phyloP scores from a whole-genome alignment of 2,329 filamentous ascomycete species.

The Fusarium zealandicum region DNA sequence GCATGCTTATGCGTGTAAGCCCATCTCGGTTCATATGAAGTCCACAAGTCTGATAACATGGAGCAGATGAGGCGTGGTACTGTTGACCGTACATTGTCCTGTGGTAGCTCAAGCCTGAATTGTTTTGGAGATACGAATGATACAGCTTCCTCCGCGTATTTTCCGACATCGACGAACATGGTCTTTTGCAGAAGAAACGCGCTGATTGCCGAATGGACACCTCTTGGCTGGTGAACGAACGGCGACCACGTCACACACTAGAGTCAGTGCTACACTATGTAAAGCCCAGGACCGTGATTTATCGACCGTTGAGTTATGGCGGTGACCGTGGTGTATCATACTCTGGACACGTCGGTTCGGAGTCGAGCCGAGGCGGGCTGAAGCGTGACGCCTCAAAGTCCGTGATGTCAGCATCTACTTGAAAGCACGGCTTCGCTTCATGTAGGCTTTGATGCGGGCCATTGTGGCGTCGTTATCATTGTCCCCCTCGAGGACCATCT shows the following conservation, averaged over 20 bases:
- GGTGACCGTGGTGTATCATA: not conserved
- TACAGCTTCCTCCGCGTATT: too few relatives aligned
- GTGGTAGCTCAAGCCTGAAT: too few relatives aligned
- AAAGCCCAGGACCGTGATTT: not conserved
- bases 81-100: too few relatives aligned
- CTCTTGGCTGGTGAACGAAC: conserved; percentile 27
- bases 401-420: conserved; percentile 26
- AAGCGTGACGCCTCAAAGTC: conserved; percentile 28
- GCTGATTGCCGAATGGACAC: too few relatives aligned
- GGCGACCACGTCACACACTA: conserved; percentile 22
- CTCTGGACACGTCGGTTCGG: conserved; percentile 10
- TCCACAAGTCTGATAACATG: too few relatives aligned
- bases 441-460: conserved; percentile 50
- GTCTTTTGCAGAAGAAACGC: too few relatives aligned
- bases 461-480: conserved; percentile 48
- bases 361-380: conserved; percentile 1
- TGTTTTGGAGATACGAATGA: too few relatives aligned
- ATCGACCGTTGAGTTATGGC: not conserved
- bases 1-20: too few relatives aligned
- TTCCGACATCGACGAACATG: too few relatives aligned
- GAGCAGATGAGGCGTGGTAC: too few relatives aligned
- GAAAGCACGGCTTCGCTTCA: conserved; percentile 46
- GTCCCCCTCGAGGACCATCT: conserved; percentile 48
- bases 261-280: conserved; percentile 27
- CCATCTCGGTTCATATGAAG: too few relatives aligned